Base-by-base conservation (phyloP, 2,329 filamentous ascomycete genomes). In the Sclerotinia glacialis region DNA sequence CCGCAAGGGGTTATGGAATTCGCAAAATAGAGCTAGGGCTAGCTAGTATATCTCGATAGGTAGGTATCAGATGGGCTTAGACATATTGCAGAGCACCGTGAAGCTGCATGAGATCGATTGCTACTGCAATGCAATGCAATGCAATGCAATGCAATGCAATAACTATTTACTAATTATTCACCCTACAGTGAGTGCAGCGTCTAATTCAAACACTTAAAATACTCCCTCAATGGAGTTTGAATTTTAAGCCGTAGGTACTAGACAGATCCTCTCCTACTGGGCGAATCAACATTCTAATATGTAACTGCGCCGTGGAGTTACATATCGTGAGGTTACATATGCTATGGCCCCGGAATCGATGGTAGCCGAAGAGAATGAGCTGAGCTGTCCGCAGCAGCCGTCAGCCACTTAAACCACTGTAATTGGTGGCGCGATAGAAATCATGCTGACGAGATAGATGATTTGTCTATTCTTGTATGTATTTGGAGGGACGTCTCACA, bases 401-500 rank as follows among this genome's bases (percentile, higher is more conserved):
- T 55, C 52, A 55, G 52, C 52, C 52, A 55, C 52, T 2, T 7
- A 18, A 31, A 34, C 11, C 18, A 54, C 21, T 23, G 21, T 6
- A 23, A n/a, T n/a, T 12, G n/a, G 18, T 37, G 28, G 18, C 12
- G 21, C 31, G 4, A 21, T 12, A 54, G 14, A 37, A 37, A 54
- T 23, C 2, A 37, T 23, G 4, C 11, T n/a, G 21, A 37, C 21
- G 37, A 23, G 28, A 37, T 54, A 23, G 28, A 37, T 54, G 52
- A 54, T 54, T 54, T 34, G 52, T 54, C 31, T 55, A 55, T 55
- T 54, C 52, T 54, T 40, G 12, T 37, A 12, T 40, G 12, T 37
- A 12, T n/a, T 54, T 55, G 7, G 52, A 8, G 12, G 8, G 37
- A 40, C 37, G 37, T 40, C 37, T 40, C 37, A 40, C 9, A 14